Evolutionary conservation across 2,329 filamentous ascomycete species (phyloP).

Genomic region (Alternaria rosae): DNA sequence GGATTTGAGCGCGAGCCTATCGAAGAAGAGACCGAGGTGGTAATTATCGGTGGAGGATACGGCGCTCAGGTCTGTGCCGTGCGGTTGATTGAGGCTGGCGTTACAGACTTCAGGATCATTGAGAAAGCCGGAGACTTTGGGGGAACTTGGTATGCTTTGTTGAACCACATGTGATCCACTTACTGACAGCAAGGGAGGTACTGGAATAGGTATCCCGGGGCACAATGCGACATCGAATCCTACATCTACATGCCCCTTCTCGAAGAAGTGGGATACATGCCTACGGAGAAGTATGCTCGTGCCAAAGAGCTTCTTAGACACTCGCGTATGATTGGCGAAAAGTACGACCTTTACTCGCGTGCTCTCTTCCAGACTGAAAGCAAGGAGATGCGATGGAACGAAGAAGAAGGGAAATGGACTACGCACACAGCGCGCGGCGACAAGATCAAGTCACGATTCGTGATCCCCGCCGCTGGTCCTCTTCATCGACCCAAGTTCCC

Average conservation of each 20-base stretch:
- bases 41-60: conserved; percentile 56
- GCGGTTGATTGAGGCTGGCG: conserved; percentile 44
- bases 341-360: conserved; percentile 52
- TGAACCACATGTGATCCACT: neutral
- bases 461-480: conserved; percentile 53
- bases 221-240: conserved; percentile 38
- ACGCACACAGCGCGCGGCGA: conserved; percentile 34
- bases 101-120: conserved; percentile 48
- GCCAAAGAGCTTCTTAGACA: conserved; percentile 59
- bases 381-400: conserved; percentile 58
- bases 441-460: conserved; percentile 49
- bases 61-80: conserved; percentile 53
- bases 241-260: conserved; percentile 39
- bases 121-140: conserved; percentile 57
- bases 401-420: conserved; percentile 43
- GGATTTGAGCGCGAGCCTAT: conserved; percentile 35
- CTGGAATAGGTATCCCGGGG: conserved; percentile 50
- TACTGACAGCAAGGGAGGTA: conserved; percentile 40
- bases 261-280: conserved; percentile 57
- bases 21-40: conserved; percentile 37
- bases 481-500: conserved; percentile 52
- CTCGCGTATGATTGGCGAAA: conserved; percentile 54
- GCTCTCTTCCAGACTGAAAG: conserved; percentile 58
- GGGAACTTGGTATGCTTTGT: conserved; percentile 51
- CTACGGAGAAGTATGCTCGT: conserved; percentile 58